phyloP scores from a whole-genome alignment of 495 filamentous ascomycete species.

The Trichoderma reesei region DNA sequence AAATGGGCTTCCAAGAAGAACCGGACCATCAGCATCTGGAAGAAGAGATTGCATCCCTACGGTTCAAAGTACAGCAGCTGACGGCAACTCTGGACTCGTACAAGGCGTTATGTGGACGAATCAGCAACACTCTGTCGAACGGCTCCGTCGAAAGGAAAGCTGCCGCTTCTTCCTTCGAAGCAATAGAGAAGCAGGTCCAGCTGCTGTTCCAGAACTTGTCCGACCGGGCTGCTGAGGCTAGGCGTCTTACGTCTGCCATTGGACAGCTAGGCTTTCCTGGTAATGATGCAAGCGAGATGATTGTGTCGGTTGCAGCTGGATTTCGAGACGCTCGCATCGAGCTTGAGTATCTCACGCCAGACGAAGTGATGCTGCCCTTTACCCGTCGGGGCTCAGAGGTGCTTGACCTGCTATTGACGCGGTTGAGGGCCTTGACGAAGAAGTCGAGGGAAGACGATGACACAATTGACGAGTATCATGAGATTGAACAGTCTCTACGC shows the following conservation, averaged over 20 bases:
- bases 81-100: constrained; percentile 31
- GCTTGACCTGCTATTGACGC: constrained; percentile 33
- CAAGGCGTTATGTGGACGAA: constrained; percentile 21
- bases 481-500: constrained; percentile 33
- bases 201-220: constrained; percentile 27
- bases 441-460: constrained; percentile 44
- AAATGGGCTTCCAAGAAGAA: constrained; percentile 30
- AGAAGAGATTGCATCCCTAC: constrained; percentile 29
- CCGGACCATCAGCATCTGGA: constrained; percentile 33
- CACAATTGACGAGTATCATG: constrained; percentile 46
- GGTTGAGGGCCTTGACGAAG: constrained; percentile 33
- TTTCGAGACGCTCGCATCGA: constrained; percentile 60
- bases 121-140: constrained; percentile 24
- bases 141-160: neutral
- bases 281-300: constrained; percentile 34
- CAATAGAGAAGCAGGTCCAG: constrained; percentile 28
- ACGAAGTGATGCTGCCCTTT: constrained; percentile 42
- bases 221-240: constrained; percentile 29
- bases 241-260: constrained; percentile 29
- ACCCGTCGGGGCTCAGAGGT: constrained; percentile 36
- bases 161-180: neutral
- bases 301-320: constrained; percentile 39
- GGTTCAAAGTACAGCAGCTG: constrained; percentile 29
- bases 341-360: constrained; percentile 56
- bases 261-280: constrained; percentile 47